A percentile compares a stretch with the other conserved stretches of the same genome.
Evolutionary conservation across 495 filamentous ascomycete species (phyloP).

Genomic region (Neurospora pannonica): DNA sequence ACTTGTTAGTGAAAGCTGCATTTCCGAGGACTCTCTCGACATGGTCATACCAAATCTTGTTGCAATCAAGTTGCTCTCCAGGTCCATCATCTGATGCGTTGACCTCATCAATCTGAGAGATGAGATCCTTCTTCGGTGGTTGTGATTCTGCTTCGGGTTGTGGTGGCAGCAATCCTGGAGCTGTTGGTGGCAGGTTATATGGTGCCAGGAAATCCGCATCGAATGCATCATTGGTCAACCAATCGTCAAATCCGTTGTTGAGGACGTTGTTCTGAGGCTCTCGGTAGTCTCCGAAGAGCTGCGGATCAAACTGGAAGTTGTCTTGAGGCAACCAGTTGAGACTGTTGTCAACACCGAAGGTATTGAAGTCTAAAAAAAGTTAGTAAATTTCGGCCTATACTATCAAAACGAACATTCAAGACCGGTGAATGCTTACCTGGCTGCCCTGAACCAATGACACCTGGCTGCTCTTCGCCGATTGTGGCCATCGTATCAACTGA

Average conservation of each 20-base stretch:
- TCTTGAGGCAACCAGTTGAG: conserved; percentile 81
- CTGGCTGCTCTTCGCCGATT: conserved; percentile 44
- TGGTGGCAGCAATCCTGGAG: conserved; percentile 17
- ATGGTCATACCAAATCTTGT: conserved; percentile 76
- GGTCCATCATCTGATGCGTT: conserved; percentile 57
- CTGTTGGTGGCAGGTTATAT: conserved; percentile 53
- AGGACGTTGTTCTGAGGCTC: conserved; percentile 75
- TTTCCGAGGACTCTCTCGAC: conserved; percentile 3
- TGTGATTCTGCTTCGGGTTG: not conserved
- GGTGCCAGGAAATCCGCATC: conserved; percentile 67
- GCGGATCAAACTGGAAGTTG: conserved; percentile 80
- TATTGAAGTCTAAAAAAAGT: conserved; percentile 1
- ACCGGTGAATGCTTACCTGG: conserved; percentile 9
- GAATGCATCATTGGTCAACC: conserved; percentile 60
- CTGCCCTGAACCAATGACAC: conserved; percentile 16
- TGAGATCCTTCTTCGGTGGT: conserved; percentile 54
- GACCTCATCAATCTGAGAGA: conserved; percentile 63
- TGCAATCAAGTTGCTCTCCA: conserved; percentile 63
- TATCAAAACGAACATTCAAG: not conserved
- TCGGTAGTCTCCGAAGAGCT: conserved; percentile 87
- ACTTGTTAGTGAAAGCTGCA: conserved; percentile 7
- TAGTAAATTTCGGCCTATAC: not conserved
- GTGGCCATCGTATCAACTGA: conserved; percentile 48
- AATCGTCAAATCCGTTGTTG: conserved; percentile 17
- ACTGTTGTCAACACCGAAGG: conserved; percentile 21